These are phyloP conservation scores for Boletus pseudopeckii DNA, from an alignment of 768 basidiomycete species.

Conservation along the genomic window DNA sequence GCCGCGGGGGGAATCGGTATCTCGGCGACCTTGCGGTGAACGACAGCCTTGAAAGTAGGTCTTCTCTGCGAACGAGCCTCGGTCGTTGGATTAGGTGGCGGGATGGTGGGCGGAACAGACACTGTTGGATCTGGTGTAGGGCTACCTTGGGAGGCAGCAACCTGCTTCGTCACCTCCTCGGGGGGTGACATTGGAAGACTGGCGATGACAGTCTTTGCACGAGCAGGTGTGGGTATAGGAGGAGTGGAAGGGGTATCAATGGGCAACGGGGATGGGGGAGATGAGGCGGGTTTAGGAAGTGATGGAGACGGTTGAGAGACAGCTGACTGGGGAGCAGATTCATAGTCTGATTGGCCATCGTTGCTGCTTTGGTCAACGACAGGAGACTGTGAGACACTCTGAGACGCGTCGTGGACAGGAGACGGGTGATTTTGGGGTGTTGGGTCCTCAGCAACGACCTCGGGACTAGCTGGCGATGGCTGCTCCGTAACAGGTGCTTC, in stretches of 20 bases:
- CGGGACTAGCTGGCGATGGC: not conserved
- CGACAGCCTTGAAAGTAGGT: constrained; percentile 50
- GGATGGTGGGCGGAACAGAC: constrained; percentile 1
- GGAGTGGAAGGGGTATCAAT: not conserved
- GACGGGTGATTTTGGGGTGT: not conserved
- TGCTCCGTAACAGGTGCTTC: too few relatives aligned
- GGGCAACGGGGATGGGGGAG: not conserved
- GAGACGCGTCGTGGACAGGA: not conserved
- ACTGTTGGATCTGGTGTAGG: constrained; percentile 3
- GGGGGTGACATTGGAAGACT: not conserved
- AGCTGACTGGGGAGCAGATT: constrained; percentile 14
- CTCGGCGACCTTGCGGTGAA: constrained; percentile 54
- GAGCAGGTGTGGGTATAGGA: not conserved
- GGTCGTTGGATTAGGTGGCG: constrained; percentile 7
- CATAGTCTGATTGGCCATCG: constrained; percentile 12
- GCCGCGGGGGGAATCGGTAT: constrained; percentile 15
- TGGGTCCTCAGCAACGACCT: constrained; percentile 4
- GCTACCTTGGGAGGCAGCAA: not conserved
- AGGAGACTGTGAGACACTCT: not conserved
- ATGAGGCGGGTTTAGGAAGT: not conserved
- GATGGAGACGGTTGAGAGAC: constrained; percentile 7
- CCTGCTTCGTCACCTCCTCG: constrained; percentile 1
- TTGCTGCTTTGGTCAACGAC: not conserved
- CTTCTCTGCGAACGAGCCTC: constrained; percentile 11
- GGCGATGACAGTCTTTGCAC: not conserved